Evolutionary conservation across 768 basidiomycete genomes (phyloP), one percentile per base, ranked within the genome.

Genomic region (Gautieria morchelliformis): DNA sequence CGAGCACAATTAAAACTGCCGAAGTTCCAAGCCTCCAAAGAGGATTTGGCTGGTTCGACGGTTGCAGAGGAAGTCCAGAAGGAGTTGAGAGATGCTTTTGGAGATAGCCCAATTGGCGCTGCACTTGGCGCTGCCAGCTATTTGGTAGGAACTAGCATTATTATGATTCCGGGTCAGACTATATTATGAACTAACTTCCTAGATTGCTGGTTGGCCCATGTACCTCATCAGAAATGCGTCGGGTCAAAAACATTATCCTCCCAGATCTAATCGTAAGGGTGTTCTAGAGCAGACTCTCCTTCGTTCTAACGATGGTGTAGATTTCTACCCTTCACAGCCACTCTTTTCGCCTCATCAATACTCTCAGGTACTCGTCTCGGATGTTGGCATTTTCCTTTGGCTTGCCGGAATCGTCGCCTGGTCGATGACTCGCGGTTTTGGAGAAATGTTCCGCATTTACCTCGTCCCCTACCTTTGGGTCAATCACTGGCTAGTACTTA

Each of bases 401-500:
- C 63, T 91, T 46, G 76, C 69, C 55, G 80, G 69, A 12, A 59
- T 96, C 53, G 71, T 59, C n/a, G 72, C 70, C 49, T 81, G 82
- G 64, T 76, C 82, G 59, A 73, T 79, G 68, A 69, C 75, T 50
- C 81, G 76, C 54, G 86, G 91, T 37, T 85, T 91, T 71, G 67
- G 70, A 46, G 80, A 81, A 47, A 85, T 96, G 51, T 80, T 89
- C 73, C 78, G 81, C 61, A 71, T 87, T 61, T 99, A 97, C 70
- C 68, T 89, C 55, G 78, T 89, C 17, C 93, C 94, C 53, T 98
- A 97, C 74, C 77, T 98, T 59, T 92, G 89, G 87, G 83, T 87
- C 54, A 91, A 91, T 77, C 90, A 93, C 77, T 96, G 93, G 93
- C 79, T 97, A 54, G 91, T 97, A 58, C 66, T 93, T 64, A 96